Conservation (phyloP, 2,329 filamentous ascomycete genomes). For the Shiraia bambusicola region DNA sequence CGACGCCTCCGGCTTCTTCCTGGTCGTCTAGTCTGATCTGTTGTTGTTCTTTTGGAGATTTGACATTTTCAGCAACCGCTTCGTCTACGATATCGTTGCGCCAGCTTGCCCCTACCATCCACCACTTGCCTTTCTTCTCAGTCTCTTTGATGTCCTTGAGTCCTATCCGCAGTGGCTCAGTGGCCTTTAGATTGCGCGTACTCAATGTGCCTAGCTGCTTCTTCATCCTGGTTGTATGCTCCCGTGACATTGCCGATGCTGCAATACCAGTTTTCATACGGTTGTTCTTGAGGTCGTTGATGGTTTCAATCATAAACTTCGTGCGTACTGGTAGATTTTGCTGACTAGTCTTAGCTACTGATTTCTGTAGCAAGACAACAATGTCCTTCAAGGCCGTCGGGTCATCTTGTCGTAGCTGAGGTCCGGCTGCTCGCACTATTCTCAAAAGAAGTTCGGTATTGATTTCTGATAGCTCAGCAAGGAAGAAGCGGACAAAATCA, state of each 20-base stretch:
- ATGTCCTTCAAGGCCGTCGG: conserved; percentile 87
- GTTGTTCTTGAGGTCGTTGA: conserved; percentile 93
- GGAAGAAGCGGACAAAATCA: conserved; percentile 81
- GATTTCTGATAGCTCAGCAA: conserved; percentile 73
- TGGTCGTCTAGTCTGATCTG: conserved; percentile 11
- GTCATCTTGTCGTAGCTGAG: conserved; percentile 84
- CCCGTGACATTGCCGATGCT: conserved; percentile 71
- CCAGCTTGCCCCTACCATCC: conserved; percentile 97
- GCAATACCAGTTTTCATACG: conserved; percentile 74
- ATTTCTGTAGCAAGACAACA: conserved; percentile 73
- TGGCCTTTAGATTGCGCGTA: conserved; percentile 65
- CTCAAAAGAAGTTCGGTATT: conserved; percentile 88
- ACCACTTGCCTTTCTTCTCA: conserved; percentile 93
- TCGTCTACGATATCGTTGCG: conserved; percentile 47
- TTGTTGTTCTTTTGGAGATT: conserved; percentile 26
- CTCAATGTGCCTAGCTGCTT: conserved; percentile 82
- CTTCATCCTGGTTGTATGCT: conserved; percentile 85
- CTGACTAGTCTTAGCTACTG: conserved; percentile 67
- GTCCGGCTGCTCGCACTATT: conserved; percentile 76
- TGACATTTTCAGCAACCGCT: conserved; percentile 35
- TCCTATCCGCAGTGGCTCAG: conserved; percentile 78
- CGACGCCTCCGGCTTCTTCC: conserved; percentile 50
- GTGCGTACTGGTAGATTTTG: conserved; percentile 79
- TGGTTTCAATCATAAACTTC: conserved; percentile 96
- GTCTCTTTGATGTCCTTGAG: conserved; percentile 79